Base-by-base conservation (phyloP, 2,329 filamentous ascomycete species). In the Aureobasidium pullulans region DNA sequence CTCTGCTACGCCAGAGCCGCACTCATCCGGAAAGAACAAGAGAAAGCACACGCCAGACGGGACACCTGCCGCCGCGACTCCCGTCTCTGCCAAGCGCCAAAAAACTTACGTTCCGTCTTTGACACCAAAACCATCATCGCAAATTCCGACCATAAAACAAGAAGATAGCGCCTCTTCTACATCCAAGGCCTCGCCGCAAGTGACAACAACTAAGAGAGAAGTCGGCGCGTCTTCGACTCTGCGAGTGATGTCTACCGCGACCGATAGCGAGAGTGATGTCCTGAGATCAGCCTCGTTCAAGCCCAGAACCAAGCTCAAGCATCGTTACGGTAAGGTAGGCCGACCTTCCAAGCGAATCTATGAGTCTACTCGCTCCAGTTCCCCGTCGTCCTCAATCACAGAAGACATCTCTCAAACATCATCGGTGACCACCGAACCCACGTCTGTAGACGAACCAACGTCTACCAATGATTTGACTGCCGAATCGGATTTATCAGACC, bases 401-500 rank as follows among this genome's bases (percentile, higher is more conserved):
- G 60, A 59, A 28, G 60, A 46, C 32, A 36, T 34, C n/a, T 63
- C 62, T 10, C 62, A 63, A 40, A 47, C 53, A 13, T 61, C 62
- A 10, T 63, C 62, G 6, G 40, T 62, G 15, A 56, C 57, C 10
- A 63, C 62, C 3, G 62, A 62, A n/a, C 57, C 60, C 23, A 63
- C 62, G 6, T 63, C 62, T 9, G 31, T 62, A n/a, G 60, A 52
- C 29, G 62, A 64, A 16, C 43, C 37, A 10, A 29, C 23, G 5
- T 7, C 28, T 13, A 52, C 28, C 31, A 42, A 13, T 23, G 56
- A 34, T 48, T 52, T 44, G 4, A 16, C 29, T 6, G 50, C 42
- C 28, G 62, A 65, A 42, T 75, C 73, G 44, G 72, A 73, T 34
- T 68, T 75, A 58, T 73, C 72, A 64, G 72, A 75, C 31, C 68